Evolutionary conservation across 1,284 basidiomycete species (phyloP).

Genomic region (Trametes versicolor): DNA sequence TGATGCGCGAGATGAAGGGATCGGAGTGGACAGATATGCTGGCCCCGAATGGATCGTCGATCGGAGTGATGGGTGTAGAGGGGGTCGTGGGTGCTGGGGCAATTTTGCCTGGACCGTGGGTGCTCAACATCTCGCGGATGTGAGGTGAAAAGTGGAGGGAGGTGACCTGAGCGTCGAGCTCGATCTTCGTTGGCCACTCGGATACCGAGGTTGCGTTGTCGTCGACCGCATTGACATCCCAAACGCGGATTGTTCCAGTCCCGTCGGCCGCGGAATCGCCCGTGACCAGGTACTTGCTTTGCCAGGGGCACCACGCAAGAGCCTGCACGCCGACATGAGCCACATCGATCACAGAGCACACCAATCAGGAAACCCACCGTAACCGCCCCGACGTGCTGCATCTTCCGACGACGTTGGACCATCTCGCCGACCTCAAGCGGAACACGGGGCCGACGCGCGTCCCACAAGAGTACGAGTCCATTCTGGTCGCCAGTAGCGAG

Average conservation of each 20-base stretch:
- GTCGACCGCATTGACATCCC: constrained; percentile 51
- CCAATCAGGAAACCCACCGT: constrained; percentile 35
- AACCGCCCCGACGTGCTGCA: constrained; percentile 45
- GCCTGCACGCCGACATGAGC: constrained; percentile 60
- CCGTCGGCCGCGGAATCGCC: constrained; percentile 77
- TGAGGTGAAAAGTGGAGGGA: constrained; percentile 88
- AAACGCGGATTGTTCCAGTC: constrained; percentile 81
- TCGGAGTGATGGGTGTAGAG: constrained; percentile 20
- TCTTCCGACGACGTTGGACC: constrained; percentile 60
- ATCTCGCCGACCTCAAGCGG: constrained; percentile 66
- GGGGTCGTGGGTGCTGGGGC: constrained; percentile 19
- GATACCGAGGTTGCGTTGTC: constrained; percentile 59
- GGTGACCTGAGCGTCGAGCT: constrained; percentile 77
- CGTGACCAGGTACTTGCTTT: constrained; percentile 83
- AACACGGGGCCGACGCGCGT: constrained; percentile 51
- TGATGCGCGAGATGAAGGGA: constrained; percentile 33
- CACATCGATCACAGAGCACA: background rate
- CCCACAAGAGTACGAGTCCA: constrained; percentile 64
- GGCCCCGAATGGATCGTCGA: constrained; percentile 19
- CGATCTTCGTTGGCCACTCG: constrained; percentile 55
- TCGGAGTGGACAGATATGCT: constrained; percentile 29
- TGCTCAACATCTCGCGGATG: constrained; percentile 89
- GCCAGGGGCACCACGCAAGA: constrained; percentile 94
- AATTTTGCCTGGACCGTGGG: constrained; percentile 66
- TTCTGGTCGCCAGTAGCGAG: constrained; percentile 63